Evolutionary conservation across 192 early-diverging fungal species (phyloP), one percentile per base, ranked within the genome.

Genomic region (Coemansia sp.): DNA sequence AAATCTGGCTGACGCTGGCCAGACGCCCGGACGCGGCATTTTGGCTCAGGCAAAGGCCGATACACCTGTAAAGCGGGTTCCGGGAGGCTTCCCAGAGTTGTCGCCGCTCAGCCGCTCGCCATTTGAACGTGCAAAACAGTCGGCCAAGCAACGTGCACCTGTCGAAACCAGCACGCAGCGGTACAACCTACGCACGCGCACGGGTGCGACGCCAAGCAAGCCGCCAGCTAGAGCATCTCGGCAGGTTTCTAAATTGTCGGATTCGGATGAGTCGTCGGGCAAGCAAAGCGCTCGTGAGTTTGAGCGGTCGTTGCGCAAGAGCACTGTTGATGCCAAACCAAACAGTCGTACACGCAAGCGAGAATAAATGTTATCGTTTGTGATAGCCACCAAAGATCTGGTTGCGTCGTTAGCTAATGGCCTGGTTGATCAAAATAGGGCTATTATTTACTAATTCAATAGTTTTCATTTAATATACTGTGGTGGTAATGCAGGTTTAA

Each of bases 271-370:
- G 16, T 53, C 38, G 3, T 18, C 55, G 10, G 51, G 51, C 56
- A 56, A 58, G 45, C 41, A 60, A 19, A 75, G 73, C 60, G 73
- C 68, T 3, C 62, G 65, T 10, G 61, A 45, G 29, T 65, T 60
- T 20, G 69, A 78, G 62, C 32, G 75, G 38, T 49, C 67, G 23
- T 32, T 58, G 55, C 43, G 60, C 19, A 43, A 39, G 64, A 3
- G 59, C 13, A 57, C 41, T 1, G 50, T 45, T 20, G 16, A 16
- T 18, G 24, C 43, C 27, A 66, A 59, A 32, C 64, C 49, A 23
- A 22, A 54, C 2, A 54, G 62, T 24, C 45, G 67, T 16, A 57
- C 63, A 3, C 75, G 75, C 62, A 78, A 78, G 63, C 75, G 75
- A 20, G 29, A 24, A 43, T 54, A 5, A 32, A 32, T 32, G 7